phyloP scores from a whole-genome alignment of 2,329 filamentous ascomycete genomes.

The Pyrenochaeta sp. region DNA sequence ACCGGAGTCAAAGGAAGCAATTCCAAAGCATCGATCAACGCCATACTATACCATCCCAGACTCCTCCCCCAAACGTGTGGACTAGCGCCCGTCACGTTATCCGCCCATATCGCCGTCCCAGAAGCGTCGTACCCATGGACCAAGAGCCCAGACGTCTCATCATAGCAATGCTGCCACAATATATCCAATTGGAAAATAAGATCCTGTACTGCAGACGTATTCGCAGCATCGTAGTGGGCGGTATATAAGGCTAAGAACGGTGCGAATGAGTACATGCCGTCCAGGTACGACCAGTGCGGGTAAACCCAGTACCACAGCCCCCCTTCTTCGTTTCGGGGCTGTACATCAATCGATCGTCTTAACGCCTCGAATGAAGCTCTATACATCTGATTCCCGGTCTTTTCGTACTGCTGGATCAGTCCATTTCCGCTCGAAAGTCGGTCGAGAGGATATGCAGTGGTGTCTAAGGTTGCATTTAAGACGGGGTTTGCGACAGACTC shows the following conservation, averaged over 20 bases:
- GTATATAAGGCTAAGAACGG: slow-evolving; percentile 52
- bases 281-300: slow-evolving; percentile 62
- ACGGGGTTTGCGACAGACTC: slow-evolving; percentile 23
- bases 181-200: slow-evolving; percentile 43
- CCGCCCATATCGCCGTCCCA: slow-evolving; percentile 61
- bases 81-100: slow-evolving; percentile 59
- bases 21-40: slow-evolving; percentile 60
- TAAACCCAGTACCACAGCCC: slow-evolving; percentile 54
- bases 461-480: slow-evolving; percentile 27
- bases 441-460: slow-evolving; percentile 36
- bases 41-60: slow-evolving; percentile 64
- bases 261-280: slow-evolving; percentile 62
- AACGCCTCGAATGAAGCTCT: slow-evolving; percentile 17
- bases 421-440: slow-evolving; percentile 41
- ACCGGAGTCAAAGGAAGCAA: slow-evolving; percentile 34
- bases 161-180: slow-evolving; percentile 55
- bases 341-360: slow-evolving; percentile 33
- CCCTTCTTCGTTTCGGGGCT: slow-evolving; percentile 38
- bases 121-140: slow-evolving; percentile 65
- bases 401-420: slow-evolving; percentile 26
- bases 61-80: slow-evolving; percentile 64
- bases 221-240: slow-evolving; percentile 5
- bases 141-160: slow-evolving; percentile 54
- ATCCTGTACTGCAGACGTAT: slow-evolving; percentile 20
- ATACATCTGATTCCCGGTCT: slow-evolving; percentile 24